These are phyloP conservation scores for Ocimum tenuiflorum DNA, from an alignment of 257 asterid genomes.

Conservation along the genomic window DNA sequence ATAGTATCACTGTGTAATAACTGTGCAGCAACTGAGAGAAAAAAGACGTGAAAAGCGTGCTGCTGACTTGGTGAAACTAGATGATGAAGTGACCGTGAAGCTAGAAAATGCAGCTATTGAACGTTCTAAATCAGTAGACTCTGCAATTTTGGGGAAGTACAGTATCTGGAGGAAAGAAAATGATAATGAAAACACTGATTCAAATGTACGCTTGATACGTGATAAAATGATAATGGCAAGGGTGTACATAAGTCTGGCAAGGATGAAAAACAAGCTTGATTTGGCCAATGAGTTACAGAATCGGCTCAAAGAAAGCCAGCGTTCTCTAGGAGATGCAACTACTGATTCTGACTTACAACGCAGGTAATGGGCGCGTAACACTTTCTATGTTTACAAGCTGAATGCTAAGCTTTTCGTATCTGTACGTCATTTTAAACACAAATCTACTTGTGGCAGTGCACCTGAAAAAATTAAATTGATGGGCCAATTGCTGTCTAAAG, in stretches of 20 bases:
- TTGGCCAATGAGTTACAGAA: constrained; percentile 70
- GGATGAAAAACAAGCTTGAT: constrained; percentile 59
- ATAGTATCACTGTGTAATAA: constrained; percentile 15
- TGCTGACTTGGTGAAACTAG: constrained; percentile 71
- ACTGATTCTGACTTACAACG: constrained; percentile 71
- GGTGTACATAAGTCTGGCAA: constrained; percentile 81
- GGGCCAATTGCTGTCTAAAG: constrained; percentile 87
- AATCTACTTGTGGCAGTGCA: constrained; percentile 44
- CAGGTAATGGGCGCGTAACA: constrained; percentile 40
- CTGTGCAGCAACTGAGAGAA: constrained; percentile 77
- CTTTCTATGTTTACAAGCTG: constrained; percentile 14
- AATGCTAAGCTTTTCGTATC: constrained; percentile 9
- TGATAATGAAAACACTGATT: constrained; percentile 85
- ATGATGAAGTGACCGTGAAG: constrained; percentile 72
- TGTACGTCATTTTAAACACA: constrained; percentile 20
- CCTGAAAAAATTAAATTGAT: constrained; percentile 73
- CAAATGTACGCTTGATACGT: constrained; percentile 82
- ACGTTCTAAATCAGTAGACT: constrained; percentile 89
- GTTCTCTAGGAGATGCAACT: constrained; percentile 75
- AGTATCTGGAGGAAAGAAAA: constrained; percentile 94
- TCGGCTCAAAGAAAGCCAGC: constrained; percentile 92
- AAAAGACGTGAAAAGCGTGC: constrained; percentile 77
- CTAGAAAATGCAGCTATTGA: constrained; percentile 95
- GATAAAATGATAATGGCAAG: constrained; percentile 98
- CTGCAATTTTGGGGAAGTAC: constrained; percentile 91